phyloP scores from a whole-genome alignment of 2,329 filamentous ascomycete genomes.

The Phaeosphaeria sp. region DNA sequence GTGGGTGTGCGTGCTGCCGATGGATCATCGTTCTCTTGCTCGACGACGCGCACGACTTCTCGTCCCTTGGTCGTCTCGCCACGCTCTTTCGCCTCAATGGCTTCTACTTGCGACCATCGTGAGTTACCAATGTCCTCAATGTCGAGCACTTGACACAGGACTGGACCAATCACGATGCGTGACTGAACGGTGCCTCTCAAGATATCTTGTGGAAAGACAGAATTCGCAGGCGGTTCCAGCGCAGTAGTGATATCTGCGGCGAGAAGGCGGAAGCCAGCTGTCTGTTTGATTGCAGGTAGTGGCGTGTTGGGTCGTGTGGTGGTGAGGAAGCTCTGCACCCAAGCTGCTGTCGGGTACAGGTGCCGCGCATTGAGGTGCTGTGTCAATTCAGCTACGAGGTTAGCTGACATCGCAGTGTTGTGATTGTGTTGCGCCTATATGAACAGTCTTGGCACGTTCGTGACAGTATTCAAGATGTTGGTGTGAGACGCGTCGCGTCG shows the following conservation, averaged over 20 bases:
- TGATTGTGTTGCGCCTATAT: constrained; percentile 2
- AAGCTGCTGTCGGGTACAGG: constrained; percentile 63
- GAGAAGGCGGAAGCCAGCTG: constrained; percentile 80
- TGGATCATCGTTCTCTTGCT: constrained; percentile 55
- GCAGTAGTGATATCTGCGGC: constrained; percentile 76
- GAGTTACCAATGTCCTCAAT: constrained; percentile 82
- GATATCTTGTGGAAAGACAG: constrained; percentile 66
- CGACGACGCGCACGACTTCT: constrained; percentile 78
- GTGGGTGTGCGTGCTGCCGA: constrained; percentile 29
- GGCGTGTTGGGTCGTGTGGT: constrained; percentile 64
- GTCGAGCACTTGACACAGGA: constrained; percentile 83
- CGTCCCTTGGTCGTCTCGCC: constrained; percentile 78
- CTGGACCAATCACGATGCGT: constrained; percentile 63
- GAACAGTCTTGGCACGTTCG: neutral
- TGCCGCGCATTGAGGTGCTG: constrained; percentile 64
- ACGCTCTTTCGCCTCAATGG: constrained; percentile 74
- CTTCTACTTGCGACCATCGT: constrained; percentile 87
- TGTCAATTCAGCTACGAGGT: constrained; percentile 48
- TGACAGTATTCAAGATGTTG: constrained; percentile 1
- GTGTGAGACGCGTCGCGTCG: constrained; percentile 30
- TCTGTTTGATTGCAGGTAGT: constrained; percentile 75
- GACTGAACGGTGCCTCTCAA: constrained; percentile 64
- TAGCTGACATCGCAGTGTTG: constrained; percentile 31
- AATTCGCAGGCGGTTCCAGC: constrained; percentile 49
- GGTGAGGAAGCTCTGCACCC: constrained; percentile 69